Evolutionary conservation across 768 basidiomycete species (phyloP), one percentile per base, ranked within the genome.

Genomic region (Mycena rebaudengoi): DNA sequence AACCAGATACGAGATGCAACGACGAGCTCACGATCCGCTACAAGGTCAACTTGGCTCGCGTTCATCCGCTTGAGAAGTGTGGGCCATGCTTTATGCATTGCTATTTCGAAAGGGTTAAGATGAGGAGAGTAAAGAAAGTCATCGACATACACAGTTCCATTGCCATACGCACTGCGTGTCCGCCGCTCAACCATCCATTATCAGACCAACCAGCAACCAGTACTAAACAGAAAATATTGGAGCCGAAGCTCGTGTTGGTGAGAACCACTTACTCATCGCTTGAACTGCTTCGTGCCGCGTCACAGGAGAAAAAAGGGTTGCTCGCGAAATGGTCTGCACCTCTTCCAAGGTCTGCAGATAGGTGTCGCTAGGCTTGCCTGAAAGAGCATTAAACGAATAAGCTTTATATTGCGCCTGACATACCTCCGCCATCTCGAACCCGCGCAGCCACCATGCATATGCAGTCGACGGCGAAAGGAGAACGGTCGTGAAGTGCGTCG

Each of bases 131-230:
- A 7, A 29, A 66, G 49, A 45, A 39, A 60, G 41, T n/a, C n/a
- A n/a, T n/a, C 25, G 54, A 76, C 88, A 74, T 72, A 93, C 94
- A 95, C 53, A 96, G 81, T 73, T 98, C 96, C 83, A 98, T 89
- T 39, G 94, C 96, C 94, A 98, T 96, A 51, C 96, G 86, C 10
- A 98, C 95, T n/a, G 96, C 96, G 77, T 98, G 96, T 11, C 94
- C 95, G 11, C 94, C 93, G 68, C 91, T 95, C 33, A 98, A 75
- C 95, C 95, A 96, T n/a, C 94, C 94, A 70, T 94, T 94, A 68
- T 96, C 94, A 18, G 94, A 95, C 91, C 95, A 98, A 6, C 95
- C 95, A 33, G 96, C 92, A 20, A 97, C 89, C 51, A 98, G 83
- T 60, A 96, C 94, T 96, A 60, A 21, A 46, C 58, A 16, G 32